Conservation (phyloP, 1,284 basidiomycete species). For the Moesziomyces sp. region DNA sequence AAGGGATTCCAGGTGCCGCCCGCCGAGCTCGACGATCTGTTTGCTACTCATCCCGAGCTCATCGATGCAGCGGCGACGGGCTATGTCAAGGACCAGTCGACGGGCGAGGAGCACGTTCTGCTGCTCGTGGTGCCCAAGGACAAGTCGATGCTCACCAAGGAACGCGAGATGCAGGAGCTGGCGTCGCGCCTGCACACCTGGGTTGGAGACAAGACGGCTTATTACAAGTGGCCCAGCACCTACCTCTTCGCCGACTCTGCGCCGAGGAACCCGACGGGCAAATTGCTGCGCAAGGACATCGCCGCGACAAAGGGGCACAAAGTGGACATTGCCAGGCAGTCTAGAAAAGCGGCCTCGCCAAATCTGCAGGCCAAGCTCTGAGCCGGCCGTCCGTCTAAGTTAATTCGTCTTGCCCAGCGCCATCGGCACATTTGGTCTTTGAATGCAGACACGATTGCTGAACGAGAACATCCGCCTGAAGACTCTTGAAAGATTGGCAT, state of each 20-base stretch:
- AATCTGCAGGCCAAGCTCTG: conserved; percentile 29
- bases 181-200: conserved; percentile 32
- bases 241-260: conserved; percentile 37
- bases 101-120: conserved; percentile 39
- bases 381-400: neutral
- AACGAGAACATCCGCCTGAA: no score
- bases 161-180: conserved; percentile 27
- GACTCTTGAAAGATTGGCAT: neutral
- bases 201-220: conserved; percentile 43
- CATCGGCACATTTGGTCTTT: neutral
- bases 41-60: conserved; percentile 39
- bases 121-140: conserved; percentile 44
- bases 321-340: conserved; percentile 32
- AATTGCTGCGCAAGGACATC: conserved; percentile 49
- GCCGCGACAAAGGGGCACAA: conserved; percentile 13
- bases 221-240: conserved; percentile 51
- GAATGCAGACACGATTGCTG: neutral
- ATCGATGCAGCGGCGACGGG: conserved; percentile 46
- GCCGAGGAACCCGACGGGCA: conserved; percentile 42
- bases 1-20: conserved; percentile 59
- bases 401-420: neutral
- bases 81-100: conserved; percentile 22
- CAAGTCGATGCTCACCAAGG: conserved; percentile 14
- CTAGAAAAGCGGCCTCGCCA: conserved; percentile 10
- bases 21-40: conserved; percentile 52